Base-by-base conservation (phyloP, 306 rosid species). In the Erythrophleum fordii region DNA sequence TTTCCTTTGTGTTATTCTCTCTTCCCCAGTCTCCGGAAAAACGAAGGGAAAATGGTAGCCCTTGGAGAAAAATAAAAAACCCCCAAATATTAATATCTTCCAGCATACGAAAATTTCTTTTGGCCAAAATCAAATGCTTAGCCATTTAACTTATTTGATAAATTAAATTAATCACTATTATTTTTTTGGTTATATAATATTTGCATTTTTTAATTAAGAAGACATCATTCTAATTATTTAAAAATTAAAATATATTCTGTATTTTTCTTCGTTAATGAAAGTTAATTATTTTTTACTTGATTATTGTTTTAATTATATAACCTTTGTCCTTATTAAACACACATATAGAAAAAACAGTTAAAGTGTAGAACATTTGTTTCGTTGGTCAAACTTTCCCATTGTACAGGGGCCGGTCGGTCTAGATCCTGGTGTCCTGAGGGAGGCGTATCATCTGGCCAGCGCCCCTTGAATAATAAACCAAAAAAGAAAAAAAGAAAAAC, bases 1-100 rank as follows among this genome's bases (percentile, higher is more conserved):
- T 26, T 77, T 14, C 28, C 29, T 67, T 45, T 5, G 11, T 34
- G 69, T 65, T 53, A 5, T 55, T 73, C 18, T 49, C 59, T 69
- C 35, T 69, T 55, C 80, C 88, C 45, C 23, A 14, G 48, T 68
- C 76, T 73, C 69, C 65, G 48, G 82, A 72, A 62, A 83, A 74
- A 72, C 29, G 5, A n/a, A n/a, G n/a, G n/a, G n/a, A n/a, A n/a
- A n/a, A n/a, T n/a, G n/a, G n/a, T n/a, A n/a, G n/a, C n/a, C n/a
- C n/a, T n/a, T 10, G 5, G 20, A 42, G 46, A 31, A 26, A 60
- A 28, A 35, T 41, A 41, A 41, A 41, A 41, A 37, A 37, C n/a
- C n/a, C n/a, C n/a, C n/a, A n/a, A n/a, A n/a, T n/a, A n/a, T n/a
- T n/a, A n/a, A n/a, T n/a, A n/a, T n/a, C n/a, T n/a, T n/a, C n/a